Conservation (phyloP, 441 rosid species). For the Mallotus japonicus region DNA sequence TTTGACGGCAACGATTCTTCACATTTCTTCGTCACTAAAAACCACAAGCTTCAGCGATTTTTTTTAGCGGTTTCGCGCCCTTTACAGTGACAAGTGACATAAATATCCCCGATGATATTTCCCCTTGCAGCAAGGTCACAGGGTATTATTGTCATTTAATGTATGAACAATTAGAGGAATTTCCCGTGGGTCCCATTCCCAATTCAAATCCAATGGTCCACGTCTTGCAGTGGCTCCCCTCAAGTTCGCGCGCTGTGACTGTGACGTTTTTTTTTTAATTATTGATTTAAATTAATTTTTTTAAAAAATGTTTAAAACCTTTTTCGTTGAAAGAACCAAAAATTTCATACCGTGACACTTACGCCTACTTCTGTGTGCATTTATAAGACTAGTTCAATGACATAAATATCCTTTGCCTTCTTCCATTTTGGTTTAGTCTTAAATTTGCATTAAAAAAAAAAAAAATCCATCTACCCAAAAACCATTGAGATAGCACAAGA, state of each 20-base stretch:
- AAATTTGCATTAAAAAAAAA: too few relatives aligned
- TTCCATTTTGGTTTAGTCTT: not conserved
- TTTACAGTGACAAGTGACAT: too few relatives aligned
- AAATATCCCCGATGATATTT: too few relatives aligned
- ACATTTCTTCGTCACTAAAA: not conserved
- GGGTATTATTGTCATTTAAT: conserved; percentile 9
- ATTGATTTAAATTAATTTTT: not conserved
- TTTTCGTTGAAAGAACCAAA: not conserved
- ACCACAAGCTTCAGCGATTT: not conserved
- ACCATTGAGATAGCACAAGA: too few relatives aligned
- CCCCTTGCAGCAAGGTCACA: too few relatives aligned
- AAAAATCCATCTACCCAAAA: too few relatives aligned
- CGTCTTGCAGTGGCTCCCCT: conserved; percentile 31
- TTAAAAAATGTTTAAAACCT: not conserved
- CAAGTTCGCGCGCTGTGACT: conserved; percentile 38
- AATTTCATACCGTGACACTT: conserved; percentile 14
- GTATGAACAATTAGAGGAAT: not conserved
- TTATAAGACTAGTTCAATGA: not conserved
- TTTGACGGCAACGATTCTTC: conserved; percentile 33
- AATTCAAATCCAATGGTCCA: conserved; percentile 34
- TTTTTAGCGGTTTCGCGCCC: too few relatives aligned
- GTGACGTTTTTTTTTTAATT: conserved; percentile 23
- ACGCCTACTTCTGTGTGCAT: conserved; percentile 12
- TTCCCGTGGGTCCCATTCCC: conserved; percentile 23
- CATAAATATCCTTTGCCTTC: conserved; percentile 14